A percentile compares a stretch with the other conserved stretches of the same genome.
These are phyloP conservation scores for Purpureocillium lavendulum DNA, from an alignment of 2,329 filamentous ascomycete species.

Conservation along the genomic window DNA sequence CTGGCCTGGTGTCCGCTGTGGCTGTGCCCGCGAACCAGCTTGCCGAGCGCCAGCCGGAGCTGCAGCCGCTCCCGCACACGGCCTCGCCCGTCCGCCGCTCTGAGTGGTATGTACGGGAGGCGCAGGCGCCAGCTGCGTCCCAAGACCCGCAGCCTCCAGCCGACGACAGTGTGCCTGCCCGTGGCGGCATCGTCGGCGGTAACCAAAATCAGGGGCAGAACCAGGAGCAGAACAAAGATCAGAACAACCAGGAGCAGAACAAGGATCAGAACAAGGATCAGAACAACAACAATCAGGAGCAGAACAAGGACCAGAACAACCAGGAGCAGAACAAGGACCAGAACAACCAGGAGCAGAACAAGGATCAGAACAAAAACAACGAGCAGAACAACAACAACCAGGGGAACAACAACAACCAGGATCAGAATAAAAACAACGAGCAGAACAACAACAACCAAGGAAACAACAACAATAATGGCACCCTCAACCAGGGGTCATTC, in stretches of 20 bases:
- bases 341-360: background rate
- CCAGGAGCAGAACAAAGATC: constrained; percentile 1
- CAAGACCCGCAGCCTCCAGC: no score
- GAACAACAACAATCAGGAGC: no score
- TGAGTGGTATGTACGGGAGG: background rate
- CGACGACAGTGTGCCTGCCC: no score
- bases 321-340: background rate
- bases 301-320: background rate
- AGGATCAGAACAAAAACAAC: constrained; percentile 1
- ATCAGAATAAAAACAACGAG: constrained; percentile 12
- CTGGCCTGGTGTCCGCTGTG: constrained; percentile 20
- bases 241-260: background rate
- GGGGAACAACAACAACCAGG: constrained; percentile 1
- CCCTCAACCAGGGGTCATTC: constrained; percentile 9
- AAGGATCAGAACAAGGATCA: no score
- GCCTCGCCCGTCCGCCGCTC: constrained; percentile 1
- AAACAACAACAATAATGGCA: constrained; percentile 8
- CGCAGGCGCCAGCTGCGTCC: no score
- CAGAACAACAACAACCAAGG: constrained; percentile 9
- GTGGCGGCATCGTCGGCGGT: background rate
- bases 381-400: constrained; percentile 5
- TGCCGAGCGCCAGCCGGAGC: constrained; percentile 6
- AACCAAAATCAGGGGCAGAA: background rate
- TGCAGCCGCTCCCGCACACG: constrained; percentile 2
- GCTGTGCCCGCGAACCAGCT: constrained; percentile 13